Percentiles rank a stretch among this genome's conserved stretches.
Conservation (phyloP, 2,329 filamentous ascomycete species). For the Cordyceps farinosa region DNA sequence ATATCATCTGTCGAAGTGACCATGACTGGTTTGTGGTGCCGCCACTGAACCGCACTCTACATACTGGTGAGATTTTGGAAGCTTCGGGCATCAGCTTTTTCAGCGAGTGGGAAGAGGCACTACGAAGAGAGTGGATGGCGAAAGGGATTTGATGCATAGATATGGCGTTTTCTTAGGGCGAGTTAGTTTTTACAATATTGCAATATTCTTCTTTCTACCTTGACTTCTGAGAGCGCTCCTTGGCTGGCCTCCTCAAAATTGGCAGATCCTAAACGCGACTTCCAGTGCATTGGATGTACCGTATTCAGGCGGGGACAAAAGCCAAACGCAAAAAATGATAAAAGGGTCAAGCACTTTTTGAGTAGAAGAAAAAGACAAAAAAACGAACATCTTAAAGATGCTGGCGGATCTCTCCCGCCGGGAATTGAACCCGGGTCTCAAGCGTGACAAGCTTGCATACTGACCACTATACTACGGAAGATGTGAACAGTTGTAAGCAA, state of each 20-base stretch:
- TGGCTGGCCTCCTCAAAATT: too few species aligned
- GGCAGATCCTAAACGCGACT: too few species aligned
- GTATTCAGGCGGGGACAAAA: too few species aligned
- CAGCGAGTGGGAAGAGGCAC: constrained; percentile 34
- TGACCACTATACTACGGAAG: constrained; percentile 26
- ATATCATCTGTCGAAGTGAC: constrained; percentile 34
- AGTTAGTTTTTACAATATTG: not conserved
- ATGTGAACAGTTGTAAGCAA: constrained; percentile 17
- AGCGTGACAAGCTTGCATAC: constrained; percentile 27
- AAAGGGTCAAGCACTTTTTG: not conserved
- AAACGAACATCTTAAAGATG: constrained; percentile 15
- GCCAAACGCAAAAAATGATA: too few species aligned
- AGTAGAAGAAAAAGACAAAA: constrained; percentile 7
- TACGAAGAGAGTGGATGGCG: constrained; percentile 32
- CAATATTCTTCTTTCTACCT: too few species aligned
- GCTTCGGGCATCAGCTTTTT: constrained; percentile 32
- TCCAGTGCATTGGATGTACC: too few species aligned
- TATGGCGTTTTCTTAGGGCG: not conserved
- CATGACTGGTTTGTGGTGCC: constrained; percentile 40
- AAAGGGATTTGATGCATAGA: not conserved
- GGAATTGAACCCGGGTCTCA: constrained; percentile 26
- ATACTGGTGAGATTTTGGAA: constrained; percentile 38
- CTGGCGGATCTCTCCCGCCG: constrained; percentile 23
- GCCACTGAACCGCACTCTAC: constrained; percentile 32
- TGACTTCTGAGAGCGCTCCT: too few species aligned